Evolutionary conservation across 1,139 yeast species (phyloP), one percentile per base, ranked within the genome.

Genomic region (Scheffersomyces quercinus): DNA sequence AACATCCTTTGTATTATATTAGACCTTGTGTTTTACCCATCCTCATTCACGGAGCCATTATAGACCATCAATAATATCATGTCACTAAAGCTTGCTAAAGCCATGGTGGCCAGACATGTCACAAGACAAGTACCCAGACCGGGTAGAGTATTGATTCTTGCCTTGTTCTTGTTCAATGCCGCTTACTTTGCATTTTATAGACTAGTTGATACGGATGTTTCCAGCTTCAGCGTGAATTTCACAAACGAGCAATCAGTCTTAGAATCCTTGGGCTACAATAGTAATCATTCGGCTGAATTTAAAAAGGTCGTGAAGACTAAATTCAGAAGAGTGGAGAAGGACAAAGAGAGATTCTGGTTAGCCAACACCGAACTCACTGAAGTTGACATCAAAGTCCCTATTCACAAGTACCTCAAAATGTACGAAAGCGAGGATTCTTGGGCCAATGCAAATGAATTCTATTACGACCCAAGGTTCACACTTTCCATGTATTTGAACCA

Each of bases 401-500:
- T 47, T 10, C 29, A 45, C 15, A 42, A 44, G 11, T 60, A 59
- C 39, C 44, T 60, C 35, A 45, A 45, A 32, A 40, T 50, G 13
- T 54, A 48, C 40, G 55, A 54, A 14, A 38, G 44, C 29, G 53
- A 49, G 2, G 41, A 50, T 7, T 51, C 64, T 7, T 59, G 63
- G 59, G 41, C 49, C 7, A 35, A 47, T 14, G 40, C 30, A 3
- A 44, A 40, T 4, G 46, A 50, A 16, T 33, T 55, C 9, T 55
- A 39, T 40, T 55, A 46, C 29, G 58, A 56, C 36, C 58, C 56
- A 6, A 49, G 59, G 20, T 45, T 54, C 39, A 55, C 60, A 3
- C 32, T 54, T 3, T 42, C 58, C 7, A 48, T 50, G 31, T 49
- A 51, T 33, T 33, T 49, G 34, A 45, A 46, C 16, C 54, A 52